Percentiles rank a stretch among this genome's conserved stretches.
These are phyloP conservation scores for Besnoitia besnoiti DNA, from an alignment of 169 alveolate species.

Conservation along the genomic window DNA sequence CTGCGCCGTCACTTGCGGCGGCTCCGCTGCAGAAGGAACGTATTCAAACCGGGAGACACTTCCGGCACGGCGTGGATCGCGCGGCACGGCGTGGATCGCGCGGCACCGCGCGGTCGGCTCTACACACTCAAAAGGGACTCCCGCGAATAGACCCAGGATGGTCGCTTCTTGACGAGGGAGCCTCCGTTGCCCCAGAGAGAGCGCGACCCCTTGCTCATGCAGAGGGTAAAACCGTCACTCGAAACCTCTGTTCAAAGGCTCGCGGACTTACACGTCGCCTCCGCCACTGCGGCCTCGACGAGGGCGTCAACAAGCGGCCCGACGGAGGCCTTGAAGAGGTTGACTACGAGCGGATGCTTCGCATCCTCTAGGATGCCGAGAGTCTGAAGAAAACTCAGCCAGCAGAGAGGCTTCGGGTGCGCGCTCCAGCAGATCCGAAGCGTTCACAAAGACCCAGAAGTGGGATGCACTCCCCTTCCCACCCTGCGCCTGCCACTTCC, in stretches of 20 bases:
- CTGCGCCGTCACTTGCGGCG: neutral
- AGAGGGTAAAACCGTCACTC: no score
- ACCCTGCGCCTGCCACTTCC: no score
- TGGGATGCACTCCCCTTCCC: no score
- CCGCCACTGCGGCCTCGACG: neutral
- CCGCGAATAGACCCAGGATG: no score
- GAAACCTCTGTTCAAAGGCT: no score
- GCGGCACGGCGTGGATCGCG: no score
- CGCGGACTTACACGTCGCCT: neutral
- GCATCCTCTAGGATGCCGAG: neutral
- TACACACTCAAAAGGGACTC: no score
- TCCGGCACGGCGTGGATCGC: no score
- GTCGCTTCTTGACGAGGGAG: no score
- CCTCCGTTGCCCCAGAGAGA: no score
- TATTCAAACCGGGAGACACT: neutral
- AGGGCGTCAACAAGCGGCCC: neutral
- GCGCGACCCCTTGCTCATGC: no score
- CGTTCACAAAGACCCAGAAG: neutral
- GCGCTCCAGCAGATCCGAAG: neutral
- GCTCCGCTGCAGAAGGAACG: neutral
- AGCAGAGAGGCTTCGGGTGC: neutral
- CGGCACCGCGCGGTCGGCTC: no score
- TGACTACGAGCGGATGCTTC: neutral
- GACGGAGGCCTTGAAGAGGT: neutral
- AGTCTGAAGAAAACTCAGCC: neutral